Conservation (phyloP, 305 asterid genomes). For the Petunia hybrid region DNA sequence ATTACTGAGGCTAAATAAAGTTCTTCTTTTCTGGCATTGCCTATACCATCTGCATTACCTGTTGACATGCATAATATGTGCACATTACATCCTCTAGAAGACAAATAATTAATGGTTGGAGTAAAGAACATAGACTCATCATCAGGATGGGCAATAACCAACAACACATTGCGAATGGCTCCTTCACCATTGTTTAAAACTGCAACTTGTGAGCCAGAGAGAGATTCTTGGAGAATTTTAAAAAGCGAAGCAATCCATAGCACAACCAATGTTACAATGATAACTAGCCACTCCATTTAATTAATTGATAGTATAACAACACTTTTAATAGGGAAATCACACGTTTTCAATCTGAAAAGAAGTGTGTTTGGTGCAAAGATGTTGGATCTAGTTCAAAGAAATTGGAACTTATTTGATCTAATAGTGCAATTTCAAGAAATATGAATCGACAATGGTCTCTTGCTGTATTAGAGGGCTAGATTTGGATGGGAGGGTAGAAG, state of each 20-base stretch:
- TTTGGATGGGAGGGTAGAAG: too few relatives aligned
- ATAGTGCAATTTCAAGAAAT: too few relatives aligned
- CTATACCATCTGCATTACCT: slow-evolving; percentile 82
- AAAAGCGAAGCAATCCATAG: slow-evolving; percentile 68
- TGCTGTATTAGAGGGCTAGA: too few relatives aligned
- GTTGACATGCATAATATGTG: slow-evolving; percentile 82
- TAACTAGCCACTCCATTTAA: too few relatives aligned
- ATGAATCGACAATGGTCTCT: too few relatives aligned
- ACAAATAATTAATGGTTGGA: slow-evolving; percentile 73
- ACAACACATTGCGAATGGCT: slow-evolving; percentile 55
- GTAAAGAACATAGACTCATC: slow-evolving; percentile 96
- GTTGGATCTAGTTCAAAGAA: too few relatives aligned
- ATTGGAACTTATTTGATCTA: too few relatives aligned
- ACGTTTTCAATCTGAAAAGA: too few relatives aligned
- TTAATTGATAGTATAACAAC: too few relatives aligned
- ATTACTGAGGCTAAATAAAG: slow-evolving; percentile 66
- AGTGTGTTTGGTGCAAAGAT: too few relatives aligned
- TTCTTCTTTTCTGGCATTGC: slow-evolving; percentile 74
- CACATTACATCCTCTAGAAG: slow-evolving; percentile 65
- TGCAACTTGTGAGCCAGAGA: slow-evolving; percentile 38
- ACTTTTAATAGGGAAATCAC: too few relatives aligned
- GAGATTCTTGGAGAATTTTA: slow-evolving; percentile 53
- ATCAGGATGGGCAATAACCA: slow-evolving; percentile 94
- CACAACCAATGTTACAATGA: slow-evolving; percentile 20
- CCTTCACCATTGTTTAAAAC: slow-evolving; percentile 51